Percentiles rank a stretch among this genome's conserved stretches.
phyloP scores from a whole-genome alignment of 345 rosid species.

The Heritiera fomes region DNA sequence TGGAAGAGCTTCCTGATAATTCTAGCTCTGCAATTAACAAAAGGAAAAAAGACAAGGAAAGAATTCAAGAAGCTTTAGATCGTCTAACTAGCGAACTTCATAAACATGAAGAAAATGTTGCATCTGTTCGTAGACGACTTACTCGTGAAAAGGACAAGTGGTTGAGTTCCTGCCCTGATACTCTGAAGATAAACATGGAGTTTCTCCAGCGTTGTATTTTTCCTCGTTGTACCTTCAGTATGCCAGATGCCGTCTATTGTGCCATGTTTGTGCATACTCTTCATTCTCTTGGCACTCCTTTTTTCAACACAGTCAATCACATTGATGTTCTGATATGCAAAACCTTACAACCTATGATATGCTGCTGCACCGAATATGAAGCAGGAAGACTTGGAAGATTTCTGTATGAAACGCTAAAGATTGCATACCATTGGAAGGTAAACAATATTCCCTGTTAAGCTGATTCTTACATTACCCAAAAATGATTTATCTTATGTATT shows the following conservation, averaged over 20 bases:
- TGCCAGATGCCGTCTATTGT: conserved; percentile 99
- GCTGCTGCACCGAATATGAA: conserved; percentile 99
- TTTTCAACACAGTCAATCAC: conserved; percentile 98
- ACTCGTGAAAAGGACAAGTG: conserved; percentile 93
- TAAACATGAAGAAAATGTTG: conserved; percentile 92
- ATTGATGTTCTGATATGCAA: conserved; percentile 96
- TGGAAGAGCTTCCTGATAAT: conserved; percentile 92
- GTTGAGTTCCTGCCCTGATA: conserved; percentile 98
- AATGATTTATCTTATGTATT: neutral
- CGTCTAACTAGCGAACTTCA: conserved; percentile 79
- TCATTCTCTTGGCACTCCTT: conserved; percentile 97
- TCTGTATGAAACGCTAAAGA: conserved; percentile 89
- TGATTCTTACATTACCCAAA: neutral
- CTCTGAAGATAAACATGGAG: conserved; percentile 98
- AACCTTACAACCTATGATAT: conserved; percentile 98
- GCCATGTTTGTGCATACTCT: conserved; percentile 98
- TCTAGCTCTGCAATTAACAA: conserved; percentile 93
- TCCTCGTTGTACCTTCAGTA: conserved; percentile 99
- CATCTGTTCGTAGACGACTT: conserved; percentile 88
- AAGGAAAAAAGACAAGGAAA: conserved; percentile 98
- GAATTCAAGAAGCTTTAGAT: conserved; percentile 98
- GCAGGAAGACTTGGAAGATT: conserved; percentile 96
- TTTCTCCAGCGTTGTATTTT: conserved; percentile 98
- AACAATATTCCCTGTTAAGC: neutral
- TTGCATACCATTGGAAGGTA: conserved; percentile 98